Conservation (phyloP, 805 yeast genomes). For the Saturnispora saitoi region DNA sequence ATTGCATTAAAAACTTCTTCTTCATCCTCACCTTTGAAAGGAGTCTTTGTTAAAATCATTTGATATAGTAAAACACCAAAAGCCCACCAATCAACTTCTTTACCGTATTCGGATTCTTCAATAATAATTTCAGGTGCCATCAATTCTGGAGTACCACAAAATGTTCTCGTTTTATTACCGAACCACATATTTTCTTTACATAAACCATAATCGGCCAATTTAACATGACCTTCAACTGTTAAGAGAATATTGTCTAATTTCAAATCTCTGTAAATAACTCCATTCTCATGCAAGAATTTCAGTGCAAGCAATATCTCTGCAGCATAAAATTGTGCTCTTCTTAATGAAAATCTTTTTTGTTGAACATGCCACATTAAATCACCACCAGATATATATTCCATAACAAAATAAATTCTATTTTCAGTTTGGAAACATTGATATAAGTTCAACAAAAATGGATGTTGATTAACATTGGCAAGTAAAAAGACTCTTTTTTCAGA, state of each 20-base stretch:
- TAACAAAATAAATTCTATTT: slow-evolving; percentile 92
- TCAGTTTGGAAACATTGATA: slow-evolving; percentile 98
- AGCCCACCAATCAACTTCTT: slow-evolving; percentile 99
- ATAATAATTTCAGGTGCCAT: slow-evolving; percentile 98
- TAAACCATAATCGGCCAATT: slow-evolving; percentile 93
- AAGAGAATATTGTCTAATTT: slow-evolving; percentile 89
- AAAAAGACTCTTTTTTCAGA: slow-evolving; percentile 90
- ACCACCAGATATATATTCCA: slow-evolving; percentile 98
- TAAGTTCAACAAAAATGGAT: slow-evolving; percentile 86
- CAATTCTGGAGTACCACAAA: slow-evolving; percentile 98
- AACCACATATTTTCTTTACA: slow-evolving; percentile 71
- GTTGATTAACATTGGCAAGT: slow-evolving; percentile 66
- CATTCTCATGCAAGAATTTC: slow-evolving; percentile 90
- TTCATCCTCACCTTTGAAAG: slow-evolving; percentile 81
- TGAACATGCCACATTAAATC: slow-evolving; percentile 99
- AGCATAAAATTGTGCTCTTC: slow-evolving; percentile 94
- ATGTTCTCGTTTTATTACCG: slow-evolving; percentile 81
- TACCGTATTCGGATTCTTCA: slow-evolving; percentile 76
- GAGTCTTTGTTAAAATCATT: slow-evolving; percentile 93
- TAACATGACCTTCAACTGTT: slow-evolving; percentile 87
- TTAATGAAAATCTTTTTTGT: slow-evolving; percentile 76
- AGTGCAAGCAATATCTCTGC: slow-evolving; percentile 90
- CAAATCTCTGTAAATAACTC: slow-evolving; percentile 92
- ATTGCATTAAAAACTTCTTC: slow-evolving; percentile 97
- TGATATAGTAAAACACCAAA: slow-evolving; percentile 94